A percentile compares a stretch with the other conserved stretches of the same genome.
Conservation (phyloP, 345 rosid species). For the Eucalyptus microcorys region DNA sequence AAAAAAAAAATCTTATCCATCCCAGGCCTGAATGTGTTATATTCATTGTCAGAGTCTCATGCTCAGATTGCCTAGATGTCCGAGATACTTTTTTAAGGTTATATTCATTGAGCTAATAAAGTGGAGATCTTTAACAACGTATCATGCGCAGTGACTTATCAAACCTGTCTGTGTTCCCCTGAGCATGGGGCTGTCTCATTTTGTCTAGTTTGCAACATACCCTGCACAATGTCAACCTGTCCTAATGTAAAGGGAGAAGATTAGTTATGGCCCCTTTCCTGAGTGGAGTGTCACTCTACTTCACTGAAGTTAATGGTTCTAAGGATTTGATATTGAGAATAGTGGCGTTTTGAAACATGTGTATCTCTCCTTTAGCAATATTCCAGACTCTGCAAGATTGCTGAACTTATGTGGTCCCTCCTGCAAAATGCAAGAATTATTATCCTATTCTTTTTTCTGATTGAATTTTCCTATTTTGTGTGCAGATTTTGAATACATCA, state of each 20-base stretch:
- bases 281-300: not conserved
- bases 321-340: not conserved
- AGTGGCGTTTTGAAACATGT: not conserved
- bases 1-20: not conserved
- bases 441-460: not conserved
- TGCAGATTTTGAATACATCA: slow-evolving; percentile 68
- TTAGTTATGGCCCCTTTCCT: not conserved
- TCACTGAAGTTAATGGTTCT: not conserved
- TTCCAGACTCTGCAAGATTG: not conserved
- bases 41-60: not conserved
- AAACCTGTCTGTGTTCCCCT: not conserved
- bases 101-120: not conserved
- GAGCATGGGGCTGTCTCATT: not conserved
- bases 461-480: not conserved
- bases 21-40: not conserved
- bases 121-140: not conserved
- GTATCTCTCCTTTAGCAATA: not conserved
- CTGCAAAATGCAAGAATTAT: not conserved
- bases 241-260: not conserved
- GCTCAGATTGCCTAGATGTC: not conserved
- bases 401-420: not conserved
- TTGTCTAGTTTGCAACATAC: not conserved
- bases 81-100: not conserved
- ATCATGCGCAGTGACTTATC: not conserved
- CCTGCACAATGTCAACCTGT: not conserved